Base-by-base conservation (phyloP, 2,329 filamentous ascomycete species). In the Westerdykella sp. region DNA sequence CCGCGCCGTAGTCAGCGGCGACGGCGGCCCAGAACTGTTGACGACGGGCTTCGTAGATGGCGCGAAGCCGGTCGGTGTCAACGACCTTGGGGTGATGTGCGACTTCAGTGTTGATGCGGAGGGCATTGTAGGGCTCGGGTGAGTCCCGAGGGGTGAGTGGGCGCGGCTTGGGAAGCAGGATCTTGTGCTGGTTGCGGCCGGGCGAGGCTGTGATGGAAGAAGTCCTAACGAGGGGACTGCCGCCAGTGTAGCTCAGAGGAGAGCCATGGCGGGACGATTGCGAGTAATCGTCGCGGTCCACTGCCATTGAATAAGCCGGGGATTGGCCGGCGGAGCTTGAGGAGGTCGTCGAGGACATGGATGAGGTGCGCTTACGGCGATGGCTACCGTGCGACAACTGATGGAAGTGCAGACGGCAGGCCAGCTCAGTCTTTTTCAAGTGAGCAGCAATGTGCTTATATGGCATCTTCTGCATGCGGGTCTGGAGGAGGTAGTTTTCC, bases 391-490 rank as follows among this genome's bases (percentile, higher is more conserved):
- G 86, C 51, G 84, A 88, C 50, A 93, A 77, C 62, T 93, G 87
- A 61, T 94, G 87, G 64, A 87, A 91, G 69, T 93, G 87, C 49
- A 94, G 78, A 50, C 87, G 86, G 70, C 87, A 94, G 38, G 87
- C 87, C 46, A 93, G 75, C 71, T 93, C 87, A 1, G 87, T 93
- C 74, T 93, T 94, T 70, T 89, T 87, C 54, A 93, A 73, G 57
- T 90, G 84, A 46, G 83, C 80, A 45, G 87, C 87, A 62, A 93
- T 93, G 65, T 91, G 85, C 75, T 91, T 93, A 70, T 93, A 93
- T 1, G 87, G 87, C 81, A 91, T 88, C 71, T 91, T 91, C 60
- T 90, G 85, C 59, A 87, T 79, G 45, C 87, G 84, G 47, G 85
- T 90, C 68, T 89, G 85, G 48, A 93, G 77, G 42, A 93, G 81